Conservation (phyloP, 805 yeast genomes). For the Phaffomyces opuntiae region DNA sequence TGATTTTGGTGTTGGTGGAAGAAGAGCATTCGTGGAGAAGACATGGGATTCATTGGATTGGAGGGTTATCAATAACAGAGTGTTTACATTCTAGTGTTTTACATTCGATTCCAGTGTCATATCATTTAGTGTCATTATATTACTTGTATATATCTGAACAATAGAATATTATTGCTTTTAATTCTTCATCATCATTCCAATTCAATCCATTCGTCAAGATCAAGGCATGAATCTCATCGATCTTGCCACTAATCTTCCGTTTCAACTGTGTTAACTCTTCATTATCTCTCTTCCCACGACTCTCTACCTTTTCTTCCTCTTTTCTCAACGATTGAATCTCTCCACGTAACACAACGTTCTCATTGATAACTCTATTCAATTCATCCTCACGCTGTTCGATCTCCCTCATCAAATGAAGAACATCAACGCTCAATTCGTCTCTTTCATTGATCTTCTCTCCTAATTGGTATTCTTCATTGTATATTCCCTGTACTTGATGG, state of each 20-base stretch:
- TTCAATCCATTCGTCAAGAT: slow-evolving; percentile 29
- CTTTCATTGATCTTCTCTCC: slow-evolving; percentile 8
- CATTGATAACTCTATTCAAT: neutral
- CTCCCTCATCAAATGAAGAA: slow-evolving; percentile 4
- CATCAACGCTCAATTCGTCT: slow-evolving; percentile 10
- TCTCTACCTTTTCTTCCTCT: neutral
- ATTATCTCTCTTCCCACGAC: neutral
- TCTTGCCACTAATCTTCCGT: slow-evolving; percentile 1
- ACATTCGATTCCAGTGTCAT: too few species aligned
- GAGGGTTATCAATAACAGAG: slow-evolving; percentile 54
- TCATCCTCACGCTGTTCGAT: neutral
- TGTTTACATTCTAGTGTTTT: slow-evolving; percentile 20
- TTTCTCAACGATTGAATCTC: neutral
- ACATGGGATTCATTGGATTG: slow-evolving; percentile 80
- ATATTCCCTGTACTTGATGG: slow-evolving; percentile 21
- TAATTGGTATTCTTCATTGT: slow-evolving; percentile 11
- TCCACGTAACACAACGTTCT: neutral
- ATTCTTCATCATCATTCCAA: slow-evolving; percentile 24
- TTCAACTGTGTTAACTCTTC: slow-evolving; percentile 2
- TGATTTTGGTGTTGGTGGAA: slow-evolving; percentile 79
- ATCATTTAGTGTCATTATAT: too few species aligned
- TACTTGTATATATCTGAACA: slow-evolving; percentile 4
- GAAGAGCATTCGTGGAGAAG: slow-evolving; percentile 61
- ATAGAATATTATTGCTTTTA: slow-evolving; percentile 21
- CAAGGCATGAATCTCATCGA: slow-evolving; percentile 22